Base-by-base conservation (phyloP, 371 early-diverging fungal species). In the Capniomyces stellatus region DNA sequence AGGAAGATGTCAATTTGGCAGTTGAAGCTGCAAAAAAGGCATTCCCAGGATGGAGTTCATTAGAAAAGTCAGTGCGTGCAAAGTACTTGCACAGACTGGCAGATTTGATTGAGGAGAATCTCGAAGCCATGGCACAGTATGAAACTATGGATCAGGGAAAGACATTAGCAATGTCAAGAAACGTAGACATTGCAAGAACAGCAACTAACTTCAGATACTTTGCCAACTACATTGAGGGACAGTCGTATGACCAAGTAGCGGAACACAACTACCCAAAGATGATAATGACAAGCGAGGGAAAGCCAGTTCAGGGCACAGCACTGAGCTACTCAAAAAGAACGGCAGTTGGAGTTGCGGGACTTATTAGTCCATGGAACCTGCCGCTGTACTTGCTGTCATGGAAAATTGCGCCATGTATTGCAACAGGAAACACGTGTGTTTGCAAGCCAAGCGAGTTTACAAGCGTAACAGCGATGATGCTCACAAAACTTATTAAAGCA, bases 371-470 rank as follows among this genome's bases (percentile, higher is more conserved):
- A 24, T 84, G 85, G 75, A 79, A 74, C 59, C 56, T 80, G 64
- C 83, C 85, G 1, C 51, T 82, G 51, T 82, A 80, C 55, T 64
- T 83, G 42, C 62, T 85, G 29, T 80, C 82, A 4, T 81, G 82
- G 80, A 86, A 86, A 66, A 75, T 86, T 46, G 87, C 86, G 3
- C 83, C 85, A 0, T 75, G 76, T 55, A 65, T 85, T 41, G 85
- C 81, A 23, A 72, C 69, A 0, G 85, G 84, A 22, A 81, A 77
- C 64, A 82, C 83, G 1, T 70, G 70, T 40, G 77, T 86, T 3
- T 73, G 78, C 58, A 86, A 86, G 64, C 87, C 87, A 0, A 73
- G 73, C 44, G 86, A 86, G 63, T 70, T 86, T 55, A 85, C 84
- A 13, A 73, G 75, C 52, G 57, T 78, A 27, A 83, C 87, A 0